phyloP scores from a whole-genome alignment of 2,329 filamentous ascomycete species.

The Cytospora mali region DNA sequence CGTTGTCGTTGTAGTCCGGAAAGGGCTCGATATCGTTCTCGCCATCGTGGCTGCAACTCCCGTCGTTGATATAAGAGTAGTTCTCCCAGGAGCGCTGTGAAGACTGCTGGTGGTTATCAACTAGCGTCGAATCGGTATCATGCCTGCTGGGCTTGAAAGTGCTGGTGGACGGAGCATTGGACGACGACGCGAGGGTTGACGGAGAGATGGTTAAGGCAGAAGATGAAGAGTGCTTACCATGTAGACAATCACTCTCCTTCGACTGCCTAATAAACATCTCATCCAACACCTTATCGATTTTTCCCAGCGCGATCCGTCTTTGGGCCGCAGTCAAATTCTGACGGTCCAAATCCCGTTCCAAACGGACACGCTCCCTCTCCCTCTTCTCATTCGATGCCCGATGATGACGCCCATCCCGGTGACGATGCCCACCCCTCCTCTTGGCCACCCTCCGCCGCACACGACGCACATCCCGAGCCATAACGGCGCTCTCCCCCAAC shows the following conservation, averaged over 20 bases:
- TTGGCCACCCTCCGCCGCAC: constrained; percentile 7
- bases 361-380: constrained; percentile 9
- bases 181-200: not conserved
- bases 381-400: constrained; percentile 6
- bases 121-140: constrained; percentile 8
- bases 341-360: not conserved
- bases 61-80: not conserved
- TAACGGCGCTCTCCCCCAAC: constrained; percentile 9
- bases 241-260: not conserved
- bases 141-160: not conserved
- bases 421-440: not conserved
- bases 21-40: constrained; percentile 11
- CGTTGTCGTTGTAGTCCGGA: constrained; percentile 10
- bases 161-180: not conserved
- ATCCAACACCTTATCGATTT: constrained; percentile 22
- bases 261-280: constrained; percentile 12
- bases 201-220: not conserved
- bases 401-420: not conserved
- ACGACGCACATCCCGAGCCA: constrained; percentile 19
- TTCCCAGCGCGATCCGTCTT: not conserved
- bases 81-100: not conserved
- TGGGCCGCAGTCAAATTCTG: constrained; percentile 9
- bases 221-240: constrained; percentile 14
- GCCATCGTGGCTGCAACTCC: not conserved
- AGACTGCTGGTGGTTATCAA: constrained; percentile 13